phyloP scores from a whole-genome alignment of 768 basidiomycete genomes.

The Amanita phalloides region DNA sequence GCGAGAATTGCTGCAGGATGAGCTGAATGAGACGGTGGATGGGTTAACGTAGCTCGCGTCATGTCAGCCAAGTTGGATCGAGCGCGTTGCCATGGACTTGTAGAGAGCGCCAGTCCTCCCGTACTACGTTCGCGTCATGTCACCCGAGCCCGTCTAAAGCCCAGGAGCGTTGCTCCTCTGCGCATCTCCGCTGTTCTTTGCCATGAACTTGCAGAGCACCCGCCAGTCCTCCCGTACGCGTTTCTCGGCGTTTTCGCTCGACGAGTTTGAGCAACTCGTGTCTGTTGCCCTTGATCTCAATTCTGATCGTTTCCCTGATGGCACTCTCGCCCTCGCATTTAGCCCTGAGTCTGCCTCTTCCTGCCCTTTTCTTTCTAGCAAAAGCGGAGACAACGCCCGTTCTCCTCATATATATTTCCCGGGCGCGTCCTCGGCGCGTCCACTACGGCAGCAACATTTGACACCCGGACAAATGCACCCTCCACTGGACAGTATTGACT shows the following conservation, averaged over 20 bases:
- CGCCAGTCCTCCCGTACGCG: not conserved
- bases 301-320: conserved; percentile 6
- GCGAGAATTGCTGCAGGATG: conserved; percentile 74
- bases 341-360: conserved; percentile 3
- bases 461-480: not conserved
- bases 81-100: too few relatives aligned
- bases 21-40: conserved; percentile 81
- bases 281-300: conserved; percentile 5
- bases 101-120: too few relatives aligned
- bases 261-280: conserved; percentile 1
- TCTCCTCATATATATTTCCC: not conserved
- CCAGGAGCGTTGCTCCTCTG: not conserved
- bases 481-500: conserved; percentile 1
- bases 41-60: conserved; percentile 23
- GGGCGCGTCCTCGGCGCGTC: not conserved
- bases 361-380: not conserved
- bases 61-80: not conserved
- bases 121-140: too few relatives aligned
- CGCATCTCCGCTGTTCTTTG: not conserved
- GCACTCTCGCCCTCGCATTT: not conserved
- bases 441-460: not conserved
- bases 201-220: not conserved
- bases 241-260: conserved; percentile 1
- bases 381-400: not conserved
- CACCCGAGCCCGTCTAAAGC: not conserved